Evolutionary conservation across 1,139 yeast genomes (phyloP).

Genomic region (Taiozyma onychis): DNA sequence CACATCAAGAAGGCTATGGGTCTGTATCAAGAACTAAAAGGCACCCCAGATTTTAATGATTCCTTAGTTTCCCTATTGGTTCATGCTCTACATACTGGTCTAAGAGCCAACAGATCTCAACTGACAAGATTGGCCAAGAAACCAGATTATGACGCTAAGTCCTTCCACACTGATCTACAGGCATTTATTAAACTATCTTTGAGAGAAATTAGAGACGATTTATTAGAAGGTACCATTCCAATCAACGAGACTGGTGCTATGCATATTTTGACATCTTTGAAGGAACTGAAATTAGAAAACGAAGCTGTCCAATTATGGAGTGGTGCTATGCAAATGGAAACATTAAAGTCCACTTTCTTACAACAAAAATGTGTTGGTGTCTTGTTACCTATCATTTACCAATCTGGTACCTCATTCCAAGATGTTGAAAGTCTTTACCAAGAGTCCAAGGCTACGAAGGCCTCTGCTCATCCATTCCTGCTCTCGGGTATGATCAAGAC

Average conservation of each 20-base stretch:
- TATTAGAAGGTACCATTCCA: conserved; percentile 35
- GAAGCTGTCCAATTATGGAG: conserved; percentile 54
- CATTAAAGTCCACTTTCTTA: conserved; percentile 26
- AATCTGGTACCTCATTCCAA: conserved; percentile 55
- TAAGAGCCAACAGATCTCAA: conserved; percentile 45
- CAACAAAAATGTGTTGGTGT: conserved; percentile 64
- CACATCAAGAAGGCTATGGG: conserved; percentile 42
- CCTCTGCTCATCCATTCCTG: conserved; percentile 39
- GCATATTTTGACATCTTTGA: conserved; percentile 52
- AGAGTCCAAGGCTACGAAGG: conserved; percentile 29
- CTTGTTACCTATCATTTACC: conserved; percentile 62
- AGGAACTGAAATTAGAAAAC: conserved; percentile 44
- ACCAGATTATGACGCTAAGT: conserved; percentile 49
- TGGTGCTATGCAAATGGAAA: conserved; percentile 31
- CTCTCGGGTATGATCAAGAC: conserved; percentile 59
- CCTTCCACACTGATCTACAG: conserved; percentile 44
- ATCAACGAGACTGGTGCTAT: conserved; percentile 49
- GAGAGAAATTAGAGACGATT: conserved; percentile 44
- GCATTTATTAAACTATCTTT: conserved; percentile 39
- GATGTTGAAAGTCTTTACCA: conserved; percentile 47
- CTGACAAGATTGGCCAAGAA: conserved; percentile 44
- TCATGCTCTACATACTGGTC: conserved; percentile 42
- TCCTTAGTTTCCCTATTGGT: conserved; percentile 40
- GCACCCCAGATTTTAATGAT: conserved; percentile 38
- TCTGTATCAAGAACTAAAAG: conserved; percentile 37